phyloP scores from a whole-genome alignment of 225 moss, liverwort and hornwort species.

The Pseudisothecium myosuroides region DNA sequence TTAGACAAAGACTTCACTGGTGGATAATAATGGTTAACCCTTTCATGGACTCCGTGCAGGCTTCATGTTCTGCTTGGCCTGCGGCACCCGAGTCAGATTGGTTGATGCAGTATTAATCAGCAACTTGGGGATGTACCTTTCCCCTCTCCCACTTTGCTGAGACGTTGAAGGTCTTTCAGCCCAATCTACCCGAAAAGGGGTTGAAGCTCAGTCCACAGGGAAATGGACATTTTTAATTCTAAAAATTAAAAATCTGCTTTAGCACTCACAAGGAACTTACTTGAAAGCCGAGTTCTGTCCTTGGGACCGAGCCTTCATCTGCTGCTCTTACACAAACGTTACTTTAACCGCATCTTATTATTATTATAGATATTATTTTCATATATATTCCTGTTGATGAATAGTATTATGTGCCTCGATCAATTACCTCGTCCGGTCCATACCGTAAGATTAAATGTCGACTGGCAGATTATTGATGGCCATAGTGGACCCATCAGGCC shows the following conservation, averaged over 20 bases:
- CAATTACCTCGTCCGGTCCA: constrained; percentile 7
- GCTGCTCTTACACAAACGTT: not conserved
- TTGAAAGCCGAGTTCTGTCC: not conserved
- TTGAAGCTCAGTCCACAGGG: not conserved
- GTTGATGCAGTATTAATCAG: constrained; percentile 13
- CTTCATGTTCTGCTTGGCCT: constrained; percentile 16
- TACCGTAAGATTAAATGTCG: constrained; percentile 1
- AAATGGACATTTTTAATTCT: not conserved
- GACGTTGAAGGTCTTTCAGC: not conserved
- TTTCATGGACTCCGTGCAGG: constrained; percentile 23
- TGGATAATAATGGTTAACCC: constrained; percentile 12
- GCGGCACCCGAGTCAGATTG: constrained; percentile 8
- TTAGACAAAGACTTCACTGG: constrained; percentile 33
- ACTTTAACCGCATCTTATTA: not conserved
- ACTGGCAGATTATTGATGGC: constrained; percentile 29
- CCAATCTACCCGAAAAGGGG: not conserved
- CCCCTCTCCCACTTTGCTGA: not conserved
- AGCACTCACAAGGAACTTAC: not conserved
- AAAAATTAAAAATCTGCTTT: not conserved
- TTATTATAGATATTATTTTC: not conserved
- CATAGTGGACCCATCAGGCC: not conserved
- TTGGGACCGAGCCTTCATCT: not conserved
- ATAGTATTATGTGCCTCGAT: not conserved
- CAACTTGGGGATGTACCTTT: not conserved
- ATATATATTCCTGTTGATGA: not conserved